phyloP scores from a whole-genome alignment of 2,329 filamentous ascomycete genomes.

The Colletotrichum horii region DNA sequence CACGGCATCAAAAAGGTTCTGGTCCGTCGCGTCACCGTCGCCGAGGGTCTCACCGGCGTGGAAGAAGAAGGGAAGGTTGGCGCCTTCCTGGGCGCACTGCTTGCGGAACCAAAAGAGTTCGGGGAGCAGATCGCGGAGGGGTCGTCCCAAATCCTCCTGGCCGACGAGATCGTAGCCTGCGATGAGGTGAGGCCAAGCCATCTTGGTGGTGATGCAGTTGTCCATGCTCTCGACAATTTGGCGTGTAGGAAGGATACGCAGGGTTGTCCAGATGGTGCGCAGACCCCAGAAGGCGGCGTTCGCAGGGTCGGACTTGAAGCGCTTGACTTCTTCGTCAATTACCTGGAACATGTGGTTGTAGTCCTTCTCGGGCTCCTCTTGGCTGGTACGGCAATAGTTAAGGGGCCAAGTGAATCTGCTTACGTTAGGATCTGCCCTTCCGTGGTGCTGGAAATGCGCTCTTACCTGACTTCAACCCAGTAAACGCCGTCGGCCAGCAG shows the following conservation, averaged over 20 bases:
- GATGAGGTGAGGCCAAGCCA: constrained; percentile 73
- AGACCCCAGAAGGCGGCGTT: constrained; percentile 76
- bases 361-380: constrained; percentile 64
- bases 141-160: constrained; percentile 75
- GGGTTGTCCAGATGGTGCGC: constrained; percentile 77
- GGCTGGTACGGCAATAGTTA: constrained; percentile 64
- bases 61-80: constrained; percentile 87
- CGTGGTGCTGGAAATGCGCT: not conserved
- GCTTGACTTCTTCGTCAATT: constrained; percentile 74
- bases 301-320: constrained; percentile 65
- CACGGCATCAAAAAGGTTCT: constrained; percentile 80
- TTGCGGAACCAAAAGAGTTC: constrained; percentile 88
- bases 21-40: constrained; percentile 26
- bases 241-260: constrained; percentile 66
- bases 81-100: constrained; percentile 71
- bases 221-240: constrained; percentile 79
- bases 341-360: constrained; percentile 69
- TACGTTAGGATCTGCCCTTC: not conserved
- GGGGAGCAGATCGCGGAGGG: constrained; percentile 74
- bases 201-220: constrained; percentile 77
- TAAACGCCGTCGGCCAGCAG: constrained; percentile 75
- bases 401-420: constrained; percentile 67
- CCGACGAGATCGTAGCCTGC: constrained; percentile 86
- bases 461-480: constrained; percentile 72
- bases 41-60: constrained; percentile 83